Evolutionary conservation across 2,329 filamentous ascomycete genomes (phyloP).

Genomic region (Curvularia lunata): DNA sequence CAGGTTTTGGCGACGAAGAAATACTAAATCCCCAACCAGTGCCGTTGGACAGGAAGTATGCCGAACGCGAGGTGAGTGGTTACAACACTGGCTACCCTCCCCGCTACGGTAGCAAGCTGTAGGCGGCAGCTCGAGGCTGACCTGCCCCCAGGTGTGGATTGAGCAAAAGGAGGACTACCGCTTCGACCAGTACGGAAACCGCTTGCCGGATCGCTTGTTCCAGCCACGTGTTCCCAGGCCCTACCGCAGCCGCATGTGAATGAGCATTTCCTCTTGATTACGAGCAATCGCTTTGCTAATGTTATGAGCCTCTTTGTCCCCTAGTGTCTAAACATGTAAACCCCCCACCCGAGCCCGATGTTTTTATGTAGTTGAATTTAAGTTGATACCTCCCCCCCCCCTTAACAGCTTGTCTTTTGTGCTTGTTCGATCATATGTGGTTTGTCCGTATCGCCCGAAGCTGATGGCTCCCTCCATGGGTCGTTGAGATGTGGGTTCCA

Average conservation of each 20-base stretch:
- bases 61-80: conserved; percentile 44
- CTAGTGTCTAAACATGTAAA: conserved; percentile 11
- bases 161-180: conserved; percentile 47
- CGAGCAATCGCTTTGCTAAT: conserved; percentile 14
- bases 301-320: conserved; percentile 18
- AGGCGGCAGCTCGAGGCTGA: conserved; percentile 17
- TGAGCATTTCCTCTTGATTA: conserved; percentile 12
- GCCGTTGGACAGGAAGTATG: conserved; percentile 35
- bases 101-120: conserved; percentile 19
- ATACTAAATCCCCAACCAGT: conserved; percentile 49
- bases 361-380: conserved; percentile 20
- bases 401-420: neutral
- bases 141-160: conserved; percentile 41
- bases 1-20: conserved; percentile 47
- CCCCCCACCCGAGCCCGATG: conserved; percentile 7
- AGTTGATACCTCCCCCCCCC: conserved; percentile 17
- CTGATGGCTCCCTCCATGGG: neutral
- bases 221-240: conserved; percentile 32
- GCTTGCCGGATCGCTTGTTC: conserved; percentile 40
- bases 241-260: conserved; percentile 39
- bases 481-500: neutral
- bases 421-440: neutral
- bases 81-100: conserved; percentile 16
- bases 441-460: neutral
- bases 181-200: conserved; percentile 46